These are phyloP conservation scores for Chalciporus piperatoides DNA, from an alignment of 1,284 basidiomycete species.

Conservation along the genomic window DNA sequence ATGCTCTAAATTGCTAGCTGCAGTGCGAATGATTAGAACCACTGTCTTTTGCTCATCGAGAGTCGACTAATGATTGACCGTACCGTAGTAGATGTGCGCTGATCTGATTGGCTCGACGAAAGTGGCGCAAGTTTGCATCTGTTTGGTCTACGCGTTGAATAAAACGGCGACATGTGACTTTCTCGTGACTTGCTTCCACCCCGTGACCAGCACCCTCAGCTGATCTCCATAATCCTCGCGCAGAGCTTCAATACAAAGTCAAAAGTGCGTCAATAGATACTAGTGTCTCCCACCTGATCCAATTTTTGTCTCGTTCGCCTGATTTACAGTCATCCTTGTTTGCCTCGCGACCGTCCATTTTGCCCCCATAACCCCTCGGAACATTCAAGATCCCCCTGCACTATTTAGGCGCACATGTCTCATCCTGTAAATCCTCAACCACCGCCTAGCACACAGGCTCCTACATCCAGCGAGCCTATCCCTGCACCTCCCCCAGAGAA, in stretches of 20 bases:
- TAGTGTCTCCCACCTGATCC: background rate
- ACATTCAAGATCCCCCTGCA: background rate
- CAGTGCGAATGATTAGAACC: too few species aligned
- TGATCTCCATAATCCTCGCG: conserved; percentile 8
- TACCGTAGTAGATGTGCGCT: too few species aligned
- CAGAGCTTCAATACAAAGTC: conserved; percentile 1
- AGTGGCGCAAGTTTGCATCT: conserved; percentile 26
- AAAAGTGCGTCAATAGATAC: conserved; percentile 6
- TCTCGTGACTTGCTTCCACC: conserved; percentile 34
- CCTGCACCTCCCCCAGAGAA: conserved; percentile 11
- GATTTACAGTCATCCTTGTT: background rate
- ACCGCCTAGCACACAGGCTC: conserved; percentile 15
- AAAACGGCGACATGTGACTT: conserved; percentile 36
- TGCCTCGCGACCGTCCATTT: background rate
- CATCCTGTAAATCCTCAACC: conserved; percentile 17
- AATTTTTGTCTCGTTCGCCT: background rate
- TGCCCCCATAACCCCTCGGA: background rate
- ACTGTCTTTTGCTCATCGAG: too few species aligned
- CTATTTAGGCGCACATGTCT: conserved; percentile 14
- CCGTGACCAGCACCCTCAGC: conserved; percentile 33
- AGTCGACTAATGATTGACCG: too few species aligned
- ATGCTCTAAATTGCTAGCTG: conserved; percentile 1
- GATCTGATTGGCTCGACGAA: background rate
- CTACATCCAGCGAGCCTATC: conserved; percentile 12
- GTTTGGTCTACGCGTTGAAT: conserved; percentile 28